A percentile compares a stretch with the other conserved stretches of the same genome.
phyloP scores from a whole-genome alignment of 306 rosid genomes.

The Cotoneaster glaucophyllus region DNA sequence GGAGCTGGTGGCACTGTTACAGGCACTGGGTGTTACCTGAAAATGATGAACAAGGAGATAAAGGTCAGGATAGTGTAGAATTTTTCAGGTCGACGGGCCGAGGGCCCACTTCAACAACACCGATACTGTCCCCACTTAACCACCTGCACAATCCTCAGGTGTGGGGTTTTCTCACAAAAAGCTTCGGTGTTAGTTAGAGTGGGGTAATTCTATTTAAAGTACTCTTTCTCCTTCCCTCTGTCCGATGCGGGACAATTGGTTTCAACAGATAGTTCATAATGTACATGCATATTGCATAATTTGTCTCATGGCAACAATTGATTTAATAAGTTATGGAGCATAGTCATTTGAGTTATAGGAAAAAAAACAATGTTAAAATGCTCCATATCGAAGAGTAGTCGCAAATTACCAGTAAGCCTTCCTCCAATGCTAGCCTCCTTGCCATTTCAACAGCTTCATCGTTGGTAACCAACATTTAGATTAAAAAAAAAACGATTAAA shows the following conservation, averaged over 20 bases:
- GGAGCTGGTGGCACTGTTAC: conserved; percentile 97
- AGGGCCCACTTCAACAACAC: too few species aligned
- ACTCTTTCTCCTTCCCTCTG: too few species aligned
- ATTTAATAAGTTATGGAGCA: not conserved
- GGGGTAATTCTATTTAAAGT: too few species aligned
- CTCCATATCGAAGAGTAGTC: not conserved
- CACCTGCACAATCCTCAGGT: too few species aligned
- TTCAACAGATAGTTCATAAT: conserved; percentile 4
- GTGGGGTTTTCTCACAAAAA: too few species aligned
- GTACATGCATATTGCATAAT: not conserved
- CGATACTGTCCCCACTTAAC: too few species aligned
- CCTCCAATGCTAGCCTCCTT: conserved; percentile 80
- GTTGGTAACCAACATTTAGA: conserved; percentile 54
- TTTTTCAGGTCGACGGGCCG: too few species aligned
- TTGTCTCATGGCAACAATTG: not conserved
- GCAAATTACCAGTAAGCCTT: conserved; percentile 78
- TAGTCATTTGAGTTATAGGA: not conserved
- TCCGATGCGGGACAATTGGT: too few species aligned
- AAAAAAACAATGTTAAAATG: not conserved
- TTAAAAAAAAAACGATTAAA: not conserved
- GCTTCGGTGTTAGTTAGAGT: too few species aligned
- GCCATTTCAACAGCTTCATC: conserved; percentile 91
- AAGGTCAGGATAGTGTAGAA: conserved; percentile 62
- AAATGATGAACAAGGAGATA: conserved; percentile 55
- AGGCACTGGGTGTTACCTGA: conserved; percentile 85